Percentiles rank a stretch among this genome's conserved stretches.
These are phyloP conservation scores for Astrothelium macrocarpum DNA, from an alignment of 495 filamentous ascomycete species.

Conservation along the genomic window DNA sequence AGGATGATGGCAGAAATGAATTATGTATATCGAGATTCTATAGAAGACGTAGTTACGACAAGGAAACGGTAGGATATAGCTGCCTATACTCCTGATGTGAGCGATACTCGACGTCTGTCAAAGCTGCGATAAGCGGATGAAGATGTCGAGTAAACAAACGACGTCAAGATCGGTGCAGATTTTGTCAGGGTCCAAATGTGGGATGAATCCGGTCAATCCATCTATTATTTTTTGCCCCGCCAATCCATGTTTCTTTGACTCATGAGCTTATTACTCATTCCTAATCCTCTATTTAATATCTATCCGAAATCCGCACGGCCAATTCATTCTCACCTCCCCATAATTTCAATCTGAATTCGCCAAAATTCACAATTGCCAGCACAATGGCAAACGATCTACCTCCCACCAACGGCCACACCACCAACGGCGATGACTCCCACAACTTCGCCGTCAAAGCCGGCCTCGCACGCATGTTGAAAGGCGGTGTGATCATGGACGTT, in stretches of 20 bases:
- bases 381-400: conserved; percentile 32
- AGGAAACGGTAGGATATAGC: too few relatives aligned
- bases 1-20: not conserved
- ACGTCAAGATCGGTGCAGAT: not conserved
- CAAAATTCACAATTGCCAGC: not conserved
- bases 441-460: conserved; percentile 70
- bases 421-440: conserved; percentile 26
- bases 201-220: too few relatives aligned
- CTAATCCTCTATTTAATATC: not conserved
- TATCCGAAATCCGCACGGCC: too few relatives aligned
- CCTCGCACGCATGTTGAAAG: conserved; percentile 93
- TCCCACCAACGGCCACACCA: conserved; percentile 28
- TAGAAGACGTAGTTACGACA: too few relatives aligned
- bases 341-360: too few relatives aligned
- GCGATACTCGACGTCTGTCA: too few relatives aligned
- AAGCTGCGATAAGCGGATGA: too few relatives aligned
- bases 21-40: too few relatives aligned
- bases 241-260: not conserved
- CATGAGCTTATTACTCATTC: not conserved
- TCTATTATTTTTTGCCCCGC: not conserved
- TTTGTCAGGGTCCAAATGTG: not conserved
- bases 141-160: too few relatives aligned
- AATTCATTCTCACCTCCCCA: too few relatives aligned
- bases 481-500: conserved; percentile 99
- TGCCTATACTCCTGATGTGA: too few relatives aligned